These are phyloP conservation scores for Thielaviopsis euricoi DNA, from an alignment of 2,329 filamentous ascomycete species.

Conservation along the genomic window DNA sequence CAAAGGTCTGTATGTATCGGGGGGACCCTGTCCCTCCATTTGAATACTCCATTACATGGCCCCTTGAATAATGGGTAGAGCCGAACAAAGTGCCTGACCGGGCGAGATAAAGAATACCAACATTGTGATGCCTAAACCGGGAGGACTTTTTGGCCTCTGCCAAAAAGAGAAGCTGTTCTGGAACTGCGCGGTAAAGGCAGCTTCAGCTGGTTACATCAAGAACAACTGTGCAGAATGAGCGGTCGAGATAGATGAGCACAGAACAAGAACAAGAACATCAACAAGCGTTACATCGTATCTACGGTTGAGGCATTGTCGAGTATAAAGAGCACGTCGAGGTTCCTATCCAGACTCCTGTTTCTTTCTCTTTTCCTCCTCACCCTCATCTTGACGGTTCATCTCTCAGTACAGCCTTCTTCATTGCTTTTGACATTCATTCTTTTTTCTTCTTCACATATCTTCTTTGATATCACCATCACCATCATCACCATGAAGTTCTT, in stretches of 20 bases:
- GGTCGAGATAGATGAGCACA: background rate
- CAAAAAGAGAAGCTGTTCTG: background rate
- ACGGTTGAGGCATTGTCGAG: background rate
- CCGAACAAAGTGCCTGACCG: too few relatives aligned
- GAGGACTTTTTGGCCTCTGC: background rate
- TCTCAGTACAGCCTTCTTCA: background rate
- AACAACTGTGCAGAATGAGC: background rate
- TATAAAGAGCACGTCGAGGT: background rate
- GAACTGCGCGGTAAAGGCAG: background rate
- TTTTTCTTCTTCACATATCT: too few relatives aligned
- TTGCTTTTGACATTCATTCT: too few relatives aligned
- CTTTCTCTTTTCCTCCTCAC: background rate
- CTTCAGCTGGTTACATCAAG: background rate
- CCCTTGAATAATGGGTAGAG: too few relatives aligned
- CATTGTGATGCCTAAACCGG: background rate
- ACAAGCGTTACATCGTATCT: too few relatives aligned
- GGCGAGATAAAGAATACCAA: background rate
- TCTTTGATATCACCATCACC: too few relatives aligned
- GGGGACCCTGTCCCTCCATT: too few relatives aligned
- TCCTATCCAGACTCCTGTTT: background rate
- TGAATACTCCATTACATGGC: too few relatives aligned
- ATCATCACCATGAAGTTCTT: slow-evolving; percentile 8
- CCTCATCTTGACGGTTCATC: background rate
- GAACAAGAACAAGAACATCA: background rate
- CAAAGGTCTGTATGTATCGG: too few relatives aligned